Base-by-base conservation (phyloP, 805 yeast genomes). In the Barnettozyma vustinii region DNA sequence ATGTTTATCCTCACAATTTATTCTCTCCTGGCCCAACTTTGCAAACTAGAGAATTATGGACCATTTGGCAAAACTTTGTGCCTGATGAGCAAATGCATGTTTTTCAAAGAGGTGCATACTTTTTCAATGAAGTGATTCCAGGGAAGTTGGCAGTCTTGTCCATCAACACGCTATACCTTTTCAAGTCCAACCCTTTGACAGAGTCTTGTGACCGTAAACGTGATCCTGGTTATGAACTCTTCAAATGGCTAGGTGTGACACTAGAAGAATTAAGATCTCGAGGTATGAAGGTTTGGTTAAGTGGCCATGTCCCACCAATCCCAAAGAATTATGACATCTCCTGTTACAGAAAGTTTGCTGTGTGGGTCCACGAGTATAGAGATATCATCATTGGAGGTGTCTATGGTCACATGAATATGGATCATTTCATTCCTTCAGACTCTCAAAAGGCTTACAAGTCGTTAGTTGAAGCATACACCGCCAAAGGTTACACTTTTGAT, bases 401-500 rank as follows among this genome's bases (percentile, higher is more conserved):
- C 27, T 88, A 77, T 63, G 96, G 96, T 0, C 96, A 88, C 62
- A 88, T 88, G 96, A 88, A 88, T 65, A 72, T 87, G 47, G 96
- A 89, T 62, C 96, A 88, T 67, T 87, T 85, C 62, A 74, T 86
- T 41, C 89, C 95, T 0, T 70, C 84, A 52, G 92, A 88, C 67
- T 75, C 88, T 2, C 75, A 74, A 43, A 76, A 78, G 55, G 87
- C 94, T 0, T 82, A 86, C 70, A 72, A 74, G 50, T 75, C 60
- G 9, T 48, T 55, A 37, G 52, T 48, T 37, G 40, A 33, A 8
- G 46, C 57, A 9, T 32, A 56, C 13, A 40, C 53, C 16, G 57
- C 58, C 18, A 53, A 64, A 21, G 70, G 68, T 2, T 58, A 56
- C 15, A 67, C 62, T 1, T 62, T 63, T 8, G 63, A 62, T 15